These are phyloP conservation scores for Gastrodia elata DNA, from an alignment of 106 monocot species.

Conservation along the genomic window DNA sequence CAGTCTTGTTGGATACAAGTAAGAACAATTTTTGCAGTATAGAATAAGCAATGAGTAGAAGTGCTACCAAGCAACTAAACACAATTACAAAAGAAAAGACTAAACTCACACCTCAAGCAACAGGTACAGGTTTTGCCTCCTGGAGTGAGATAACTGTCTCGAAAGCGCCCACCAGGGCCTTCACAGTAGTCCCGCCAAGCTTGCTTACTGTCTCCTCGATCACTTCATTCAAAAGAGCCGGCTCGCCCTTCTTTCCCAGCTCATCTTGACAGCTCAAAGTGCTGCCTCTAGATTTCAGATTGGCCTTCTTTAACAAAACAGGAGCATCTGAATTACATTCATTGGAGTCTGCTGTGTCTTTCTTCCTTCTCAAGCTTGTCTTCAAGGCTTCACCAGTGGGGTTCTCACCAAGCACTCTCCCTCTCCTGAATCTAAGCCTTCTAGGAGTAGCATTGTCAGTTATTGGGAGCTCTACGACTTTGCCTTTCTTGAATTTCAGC, in stretches of 20 bases:
- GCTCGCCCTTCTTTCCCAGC: constrained; percentile 41
- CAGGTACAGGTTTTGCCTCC: constrained; percentile 34
- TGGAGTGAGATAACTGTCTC: constrained; percentile 95
- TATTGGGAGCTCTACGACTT: constrained; percentile 32
- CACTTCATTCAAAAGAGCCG: constrained; percentile 63
- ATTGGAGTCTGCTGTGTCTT: neutral
- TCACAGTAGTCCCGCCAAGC: constrained; percentile 73
- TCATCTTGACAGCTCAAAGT: constrained; percentile 49
- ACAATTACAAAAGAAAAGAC: neutral
- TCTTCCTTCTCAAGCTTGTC: constrained; percentile 30
- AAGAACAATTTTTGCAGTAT: neutral
- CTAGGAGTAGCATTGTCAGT: constrained; percentile 25
- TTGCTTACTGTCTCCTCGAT: constrained; percentile 78
- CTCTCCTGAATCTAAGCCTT: constrained; percentile 48
- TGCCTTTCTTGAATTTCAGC: constrained; percentile 48
- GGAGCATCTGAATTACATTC: neutral
- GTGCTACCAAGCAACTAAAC: neutral
- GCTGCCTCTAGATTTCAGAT: constrained; percentile 19
- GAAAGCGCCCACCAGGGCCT: constrained; percentile 95
- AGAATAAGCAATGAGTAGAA: neutral
- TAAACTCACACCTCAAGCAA: neutral
- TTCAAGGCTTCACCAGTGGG: constrained; percentile 6
- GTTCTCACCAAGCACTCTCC: constrained; percentile 14
- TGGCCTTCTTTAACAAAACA: constrained; percentile 2
- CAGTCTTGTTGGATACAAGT: neutral